These are phyloP conservation scores for Peniophora sp. DNA, from an alignment of 1,284 basidiomycete genomes.

Conservation along the genomic window DNA sequence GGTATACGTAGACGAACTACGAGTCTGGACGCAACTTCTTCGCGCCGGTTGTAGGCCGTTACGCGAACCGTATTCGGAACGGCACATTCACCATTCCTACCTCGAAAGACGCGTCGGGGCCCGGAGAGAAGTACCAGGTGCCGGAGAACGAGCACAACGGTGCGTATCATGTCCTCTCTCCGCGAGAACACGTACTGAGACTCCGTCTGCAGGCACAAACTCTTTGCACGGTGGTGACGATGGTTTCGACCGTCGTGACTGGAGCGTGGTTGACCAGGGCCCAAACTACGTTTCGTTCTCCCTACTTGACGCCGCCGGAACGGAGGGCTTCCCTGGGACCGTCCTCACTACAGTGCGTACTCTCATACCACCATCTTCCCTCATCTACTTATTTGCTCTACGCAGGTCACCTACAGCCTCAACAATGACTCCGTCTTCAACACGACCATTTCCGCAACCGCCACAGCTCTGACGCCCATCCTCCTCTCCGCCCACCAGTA, in stretches of 20 bases:
- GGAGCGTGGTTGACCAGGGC: constrained; percentile 21
- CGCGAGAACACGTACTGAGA: not conserved
- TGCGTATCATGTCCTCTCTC: constrained; percentile 6
- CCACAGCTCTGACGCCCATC: constrained; percentile 35
- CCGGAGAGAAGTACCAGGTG: constrained; percentile 28
- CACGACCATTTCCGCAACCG: constrained; percentile 30
- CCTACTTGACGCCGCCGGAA: constrained; percentile 32
- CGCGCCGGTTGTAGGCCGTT: constrained; percentile 34
- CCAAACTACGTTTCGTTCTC: constrained; percentile 29
- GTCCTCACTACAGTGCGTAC: constrained; percentile 26
- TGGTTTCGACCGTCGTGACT: constrained; percentile 34
- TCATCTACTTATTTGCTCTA: not conserved
- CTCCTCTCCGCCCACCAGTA: constrained; percentile 35
- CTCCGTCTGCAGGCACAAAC: constrained; percentile 15
- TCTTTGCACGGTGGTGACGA: constrained; percentile 35
- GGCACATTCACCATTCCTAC: constrained; percentile 41
- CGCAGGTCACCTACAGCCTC: constrained; percentile 30
- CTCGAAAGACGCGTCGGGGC: constrained; percentile 31
- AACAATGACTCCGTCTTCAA: constrained; percentile 22
- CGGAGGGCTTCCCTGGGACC: constrained; percentile 39
- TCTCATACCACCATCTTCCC: not conserved
- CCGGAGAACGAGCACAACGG: constrained; percentile 34
- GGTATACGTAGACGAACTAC: constrained; percentile 18
- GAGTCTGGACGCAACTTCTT: constrained; percentile 30
- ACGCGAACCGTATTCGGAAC: constrained; percentile 36